Evolutionary conservation across 2,329 filamentous ascomycete genomes (phyloP).

Genomic region (Kalaharituber pfeilii): DNA sequence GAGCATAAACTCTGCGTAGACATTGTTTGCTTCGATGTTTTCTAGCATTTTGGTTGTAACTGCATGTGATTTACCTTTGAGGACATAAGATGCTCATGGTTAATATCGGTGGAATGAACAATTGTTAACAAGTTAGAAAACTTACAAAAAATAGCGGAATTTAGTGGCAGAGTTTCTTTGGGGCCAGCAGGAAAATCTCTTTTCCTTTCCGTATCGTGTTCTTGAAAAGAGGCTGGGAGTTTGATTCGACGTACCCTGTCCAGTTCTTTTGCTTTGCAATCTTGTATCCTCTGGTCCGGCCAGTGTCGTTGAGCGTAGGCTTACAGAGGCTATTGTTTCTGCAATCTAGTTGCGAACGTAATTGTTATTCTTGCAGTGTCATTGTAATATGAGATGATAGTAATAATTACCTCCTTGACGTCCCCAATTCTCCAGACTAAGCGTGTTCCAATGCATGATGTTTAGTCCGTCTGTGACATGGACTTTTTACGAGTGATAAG

Average conservation of each 20-base stretch:
- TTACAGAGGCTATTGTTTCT: neutral
- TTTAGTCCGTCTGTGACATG: too few relatives aligned
- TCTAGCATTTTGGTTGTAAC: conserved; percentile 23
- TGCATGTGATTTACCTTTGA: conserved; percentile 25
- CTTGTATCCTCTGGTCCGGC: neutral
- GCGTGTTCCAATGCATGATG: neutral
- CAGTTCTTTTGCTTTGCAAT: conserved; percentile 1
- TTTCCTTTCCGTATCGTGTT: neutral
- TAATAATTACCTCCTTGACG: neutral
- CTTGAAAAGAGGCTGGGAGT: neutral
- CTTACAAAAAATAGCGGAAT: neutral
- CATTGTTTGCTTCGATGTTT: conserved; percentile 13
- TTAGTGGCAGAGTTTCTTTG: neutral
- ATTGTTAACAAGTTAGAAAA: conserved; percentile 1
- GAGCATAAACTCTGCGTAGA: conserved; percentile 24
- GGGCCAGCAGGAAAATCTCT: neutral
- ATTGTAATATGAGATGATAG: neutral
- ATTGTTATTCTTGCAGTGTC: neutral
- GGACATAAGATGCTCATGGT: too few relatives aligned
- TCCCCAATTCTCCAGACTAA: conserved; percentile 12
- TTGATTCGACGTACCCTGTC: neutral
- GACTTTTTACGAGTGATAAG: too few relatives aligned
- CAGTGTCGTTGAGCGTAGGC: conserved; percentile 5
- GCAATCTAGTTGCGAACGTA: conserved; percentile 2
- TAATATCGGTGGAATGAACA: too few relatives aligned